Base-by-base conservation (phyloP, 331 rosid genomes). In the Telfairia occidentalis region DNA sequence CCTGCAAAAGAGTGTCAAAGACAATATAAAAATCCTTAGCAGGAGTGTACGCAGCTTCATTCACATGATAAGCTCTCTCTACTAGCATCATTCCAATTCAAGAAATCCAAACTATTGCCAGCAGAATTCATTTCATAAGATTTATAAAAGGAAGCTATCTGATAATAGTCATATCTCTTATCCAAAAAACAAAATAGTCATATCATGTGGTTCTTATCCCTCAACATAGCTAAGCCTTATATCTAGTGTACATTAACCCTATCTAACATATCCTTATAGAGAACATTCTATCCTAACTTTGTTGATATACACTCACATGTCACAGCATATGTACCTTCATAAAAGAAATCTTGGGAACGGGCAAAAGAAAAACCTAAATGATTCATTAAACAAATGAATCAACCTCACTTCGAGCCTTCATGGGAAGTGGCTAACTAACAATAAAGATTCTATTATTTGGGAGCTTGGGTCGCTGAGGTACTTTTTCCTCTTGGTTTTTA, bases 1-100 rank as follows among this genome's bases (percentile, higher is more conserved):
- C 92, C 93, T 90, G 88, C 54, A 69, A 74, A 59, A 58, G 57
- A 46, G 37, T 38, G 19, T 21, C n/a, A 34, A 29, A 40, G 43
- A 6, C 38, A 37, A 58, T 12, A 18, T 21, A 4, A 55, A 18
- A 53, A 61, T 0, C 26, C 26, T 34, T 7, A 29, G 26, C 26
- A 18, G 26, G 45, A 61, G 26, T 34, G 45, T 30, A 6, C 0
- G 43, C 42, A 60, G 13, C 67, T 3, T 54, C 26, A 21, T 77
- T 71, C 29, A 34, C 11, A 29, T 5, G 18, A 61, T 45, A 71
- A 45, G 26, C 59, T n/a, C 37, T 1, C 11, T 5, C 16, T 15
- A 42, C 7, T 46, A 1, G 13, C 69, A 16, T 60, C 70, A 65
- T 65, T 65, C 45, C 46, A 64, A 2, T 37, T 21, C 35, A 57